These are phyloP conservation scores for Termitomyces sp. DNA, from an alignment of 768 basidiomycete genomes.

Conservation along the genomic window DNA sequence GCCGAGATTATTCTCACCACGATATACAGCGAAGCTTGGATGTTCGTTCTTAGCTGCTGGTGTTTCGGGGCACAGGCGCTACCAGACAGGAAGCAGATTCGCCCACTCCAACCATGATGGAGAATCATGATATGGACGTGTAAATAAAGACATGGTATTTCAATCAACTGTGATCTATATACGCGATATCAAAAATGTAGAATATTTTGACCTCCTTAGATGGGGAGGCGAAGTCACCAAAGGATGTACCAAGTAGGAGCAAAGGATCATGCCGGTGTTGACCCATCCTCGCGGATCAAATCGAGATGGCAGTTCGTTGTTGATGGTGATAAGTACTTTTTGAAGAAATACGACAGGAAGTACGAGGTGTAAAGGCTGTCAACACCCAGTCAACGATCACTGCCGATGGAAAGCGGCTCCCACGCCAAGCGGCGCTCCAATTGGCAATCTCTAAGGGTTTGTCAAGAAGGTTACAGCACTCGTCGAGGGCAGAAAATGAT, in stretches of 20 bases:
- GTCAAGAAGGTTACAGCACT: conserved; percentile 4
- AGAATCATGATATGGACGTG: no score
- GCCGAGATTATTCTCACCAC: neutral
- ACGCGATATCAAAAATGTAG: neutral
- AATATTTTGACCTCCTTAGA: neutral
- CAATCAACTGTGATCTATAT: neutral
- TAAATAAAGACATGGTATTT: neutral
- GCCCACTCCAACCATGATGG: neutral
- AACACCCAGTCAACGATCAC: neutral
- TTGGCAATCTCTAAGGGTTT: conserved; percentile 4
- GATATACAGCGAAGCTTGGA: neutral
- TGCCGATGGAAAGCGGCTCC: neutral
- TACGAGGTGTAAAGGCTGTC: neutral
- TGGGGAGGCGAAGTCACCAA: neutral
- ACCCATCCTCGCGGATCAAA: conserved; percentile 7
- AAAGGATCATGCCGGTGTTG: neutral
- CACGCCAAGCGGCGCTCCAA: neutral
- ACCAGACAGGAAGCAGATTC: no score
- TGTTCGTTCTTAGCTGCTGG: neutral
- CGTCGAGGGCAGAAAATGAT: neutral
- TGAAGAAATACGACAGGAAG: neutral
- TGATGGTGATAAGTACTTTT: neutral
- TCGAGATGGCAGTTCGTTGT: conserved; percentile 3
- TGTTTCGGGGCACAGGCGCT: neutral
- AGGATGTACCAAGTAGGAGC: neutral